These are phyloP conservation scores for Botrytis pseudocinerea DNA, from an alignment of 2,329 filamentous ascomycete genomes.

Conservation along the genomic window DNA sequence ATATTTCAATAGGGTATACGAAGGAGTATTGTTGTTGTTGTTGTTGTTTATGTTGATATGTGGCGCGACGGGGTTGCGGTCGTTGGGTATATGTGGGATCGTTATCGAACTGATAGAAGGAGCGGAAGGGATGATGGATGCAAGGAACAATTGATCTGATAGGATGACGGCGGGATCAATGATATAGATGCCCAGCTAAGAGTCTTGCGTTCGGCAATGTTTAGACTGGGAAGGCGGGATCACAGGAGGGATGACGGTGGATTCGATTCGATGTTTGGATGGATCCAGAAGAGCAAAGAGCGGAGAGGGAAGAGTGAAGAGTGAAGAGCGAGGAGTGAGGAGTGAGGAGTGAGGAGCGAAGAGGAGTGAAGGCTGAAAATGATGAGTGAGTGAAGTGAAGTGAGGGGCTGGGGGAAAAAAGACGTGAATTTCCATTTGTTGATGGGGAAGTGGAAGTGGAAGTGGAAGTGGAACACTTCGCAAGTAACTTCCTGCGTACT, in stretches of 20 bases:
- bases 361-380: not conserved
- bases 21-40: not conserved
- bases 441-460: not conserved
- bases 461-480: not conserved
- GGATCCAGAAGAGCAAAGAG: not conserved
- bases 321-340: not conserved
- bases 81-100: slow-evolving; percentile 3
- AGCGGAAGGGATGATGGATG: slow-evolving; percentile 2
- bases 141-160: not conserved
- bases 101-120: slow-evolving; percentile 12
- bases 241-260: not conserved
- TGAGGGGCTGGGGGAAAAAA: not conserved
- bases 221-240: not conserved
- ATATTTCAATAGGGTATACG: not conserved
- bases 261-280: not conserved
- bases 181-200: not conserved
- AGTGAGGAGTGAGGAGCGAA: not conserved
- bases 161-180: not conserved
- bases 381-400: not conserved
- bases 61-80: not conserved
- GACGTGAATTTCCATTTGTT: not conserved
- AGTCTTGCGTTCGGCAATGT: not conserved
- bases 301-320: not conserved
- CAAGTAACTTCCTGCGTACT: too few species aligned
- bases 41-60: not conserved